These are phyloP conservation scores for Phytophthora fragariae DNA, from an alignment of 352 stramenopile species.

Conservation along the genomic window DNA sequence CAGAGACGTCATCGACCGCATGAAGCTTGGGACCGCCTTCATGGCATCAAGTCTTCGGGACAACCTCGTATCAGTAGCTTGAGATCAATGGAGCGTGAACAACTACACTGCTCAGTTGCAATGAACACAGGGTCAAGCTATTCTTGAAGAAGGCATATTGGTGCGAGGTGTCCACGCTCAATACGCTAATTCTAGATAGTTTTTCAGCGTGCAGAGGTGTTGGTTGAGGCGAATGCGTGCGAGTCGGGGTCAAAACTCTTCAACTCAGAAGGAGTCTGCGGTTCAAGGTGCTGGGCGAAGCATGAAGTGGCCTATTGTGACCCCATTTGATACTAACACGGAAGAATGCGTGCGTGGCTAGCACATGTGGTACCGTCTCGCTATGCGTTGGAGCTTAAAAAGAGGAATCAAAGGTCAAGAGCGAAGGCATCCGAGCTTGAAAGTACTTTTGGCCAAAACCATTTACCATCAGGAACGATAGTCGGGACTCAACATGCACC, in stretches of 20 bases:
- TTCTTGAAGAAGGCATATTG: constrained; percentile 16
- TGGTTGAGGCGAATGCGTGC: neutral
- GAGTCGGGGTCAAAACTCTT: neutral
- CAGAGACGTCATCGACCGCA: constrained; percentile 33
- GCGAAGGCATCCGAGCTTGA: too few species aligned
- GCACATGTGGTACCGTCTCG: constrained; percentile 56
- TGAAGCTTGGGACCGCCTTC: constrained; percentile 55
- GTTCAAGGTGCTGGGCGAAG: neutral
- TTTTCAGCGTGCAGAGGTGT: neutral
- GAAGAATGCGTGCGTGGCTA: neutral
- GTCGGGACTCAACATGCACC: neutral
- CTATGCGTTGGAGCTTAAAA: constrained; percentile 63
- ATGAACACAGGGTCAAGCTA: constrained; percentile 1
- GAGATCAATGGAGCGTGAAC: neutral
- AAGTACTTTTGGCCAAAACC: neutral
- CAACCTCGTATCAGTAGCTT: neutral
- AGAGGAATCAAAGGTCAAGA: constrained; percentile 47
- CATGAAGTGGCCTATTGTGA: neutral
- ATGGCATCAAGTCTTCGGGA: constrained; percentile 29
- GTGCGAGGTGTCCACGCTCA: neutral
- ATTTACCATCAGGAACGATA: neutral
- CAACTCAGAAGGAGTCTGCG: neutral
- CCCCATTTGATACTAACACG: neutral
- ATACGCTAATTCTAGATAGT: constrained; percentile 4
- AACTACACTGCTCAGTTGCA: neutral